phyloP scores from a whole-genome alignment of 2,329 filamentous ascomycete species.

The Verticillium nubilum region DNA sequence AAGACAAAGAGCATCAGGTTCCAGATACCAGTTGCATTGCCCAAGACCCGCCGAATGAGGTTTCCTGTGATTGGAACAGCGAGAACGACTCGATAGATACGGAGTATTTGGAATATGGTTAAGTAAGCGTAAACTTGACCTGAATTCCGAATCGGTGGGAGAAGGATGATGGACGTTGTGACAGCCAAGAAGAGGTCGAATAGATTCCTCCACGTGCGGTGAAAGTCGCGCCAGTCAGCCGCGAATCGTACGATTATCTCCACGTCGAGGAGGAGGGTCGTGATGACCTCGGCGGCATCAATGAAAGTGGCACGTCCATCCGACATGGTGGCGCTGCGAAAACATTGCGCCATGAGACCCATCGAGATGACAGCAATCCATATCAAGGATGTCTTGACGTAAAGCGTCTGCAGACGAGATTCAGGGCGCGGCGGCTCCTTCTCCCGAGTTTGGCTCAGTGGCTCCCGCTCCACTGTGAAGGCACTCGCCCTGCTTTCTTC shows the following conservation, averaged over 20 bases:
- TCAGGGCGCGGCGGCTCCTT: slow-evolving; percentile 23
- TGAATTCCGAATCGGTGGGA: slow-evolving; percentile 72
- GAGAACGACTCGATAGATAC: slow-evolving; percentile 87
- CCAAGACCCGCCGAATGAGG: slow-evolving; percentile 80
- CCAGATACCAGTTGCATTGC: slow-evolving; percentile 85
- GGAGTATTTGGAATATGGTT: slow-evolving; percentile 86
- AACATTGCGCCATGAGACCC: slow-evolving; percentile 72
- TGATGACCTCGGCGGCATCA: slow-evolving; percentile 62
- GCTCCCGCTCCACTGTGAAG: slow-evolving; percentile 71
- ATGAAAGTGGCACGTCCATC: slow-evolving; percentile 58
- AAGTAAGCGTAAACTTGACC: slow-evolving; percentile 78
- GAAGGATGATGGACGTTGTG: slow-evolving; percentile 76
- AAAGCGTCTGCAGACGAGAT: slow-evolving; percentile 61
- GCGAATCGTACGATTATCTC: slow-evolving; percentile 79
- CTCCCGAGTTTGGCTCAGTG: slow-evolving; percentile 20
- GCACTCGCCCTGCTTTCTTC: slow-evolving; percentile 94
- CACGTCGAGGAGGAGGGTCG: slow-evolving; percentile 71
- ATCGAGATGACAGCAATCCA: slow-evolving; percentile 80
- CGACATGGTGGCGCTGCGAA: slow-evolving; percentile 73
- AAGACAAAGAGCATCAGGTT: slow-evolving; percentile 97
- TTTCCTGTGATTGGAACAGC: slow-evolving; percentile 82
- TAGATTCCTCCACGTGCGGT: slow-evolving; percentile 66
- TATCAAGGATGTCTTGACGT: slow-evolving; percentile 66
- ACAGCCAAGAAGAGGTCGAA: slow-evolving; percentile 77
- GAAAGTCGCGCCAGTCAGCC: slow-evolving; percentile 77